Base-by-base conservation (phyloP, 176 grass and related monocot species). In the Alloteropsis semialata region DNA sequence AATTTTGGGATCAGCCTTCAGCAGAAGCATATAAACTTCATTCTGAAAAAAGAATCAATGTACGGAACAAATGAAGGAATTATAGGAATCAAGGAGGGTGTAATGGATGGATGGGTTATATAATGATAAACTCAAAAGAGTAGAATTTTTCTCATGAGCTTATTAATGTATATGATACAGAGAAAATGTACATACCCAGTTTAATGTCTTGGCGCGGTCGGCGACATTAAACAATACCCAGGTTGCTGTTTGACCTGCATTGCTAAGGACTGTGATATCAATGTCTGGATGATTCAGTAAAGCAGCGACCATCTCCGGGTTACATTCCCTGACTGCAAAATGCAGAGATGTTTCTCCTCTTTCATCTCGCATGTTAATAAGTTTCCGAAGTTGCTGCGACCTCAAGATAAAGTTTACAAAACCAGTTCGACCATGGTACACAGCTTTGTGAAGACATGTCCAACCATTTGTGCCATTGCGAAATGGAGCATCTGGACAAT, bases 281-380 rank as follows among this genome's bases (percentile, higher is more conserved):
- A 56, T 81, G n/a, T 59, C 43, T 22, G 9, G 19, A 9, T 87
- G 77, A 21, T 9, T 43, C 29, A 87, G 58, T 65, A 85, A 19
- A 32, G 61, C 17, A 30, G 34, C 34, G 14, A 85, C 72, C 55
- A 85, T 78, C 62, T 29, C 58, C 5, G 85, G 85, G 24, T 74
- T 45, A 77, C 77, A 87, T 5, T 75, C 57, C 9, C 6, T 0
- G 5, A 74, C 65, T 42, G 85, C 85, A 9, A 14, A 0, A 57
- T 87, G 85, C 3, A 87, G 64, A 22, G 85, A 65, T 38, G 84
- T 87, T 39, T 56, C 8, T 12, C 68, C 76, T 25, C 19, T 39
- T 39, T 16, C 16, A 1, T 39, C 63, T 39, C 6, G 63, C 30
- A 66, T 38, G 63, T 39, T 66, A 66, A 66, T 22, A 24, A 66